Evolutionary conservation across 225 moss, liverwort and hornwort species (phyloP).

Genomic region (Takakia lepidozioides): DNA sequence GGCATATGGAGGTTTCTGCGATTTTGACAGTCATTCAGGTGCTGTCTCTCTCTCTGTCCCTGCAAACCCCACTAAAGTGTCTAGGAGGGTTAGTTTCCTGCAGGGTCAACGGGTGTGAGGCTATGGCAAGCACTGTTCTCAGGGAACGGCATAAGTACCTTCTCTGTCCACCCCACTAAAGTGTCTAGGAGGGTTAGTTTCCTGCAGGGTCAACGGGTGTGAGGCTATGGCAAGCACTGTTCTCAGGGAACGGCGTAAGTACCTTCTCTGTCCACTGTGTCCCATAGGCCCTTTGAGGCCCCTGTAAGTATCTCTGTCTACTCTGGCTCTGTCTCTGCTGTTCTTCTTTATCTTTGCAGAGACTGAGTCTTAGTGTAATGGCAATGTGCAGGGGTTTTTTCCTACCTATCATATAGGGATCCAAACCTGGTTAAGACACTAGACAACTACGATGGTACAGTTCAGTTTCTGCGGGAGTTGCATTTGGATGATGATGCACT

Average conservation of each 20-base stretch:
- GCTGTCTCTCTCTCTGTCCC: not conserved
- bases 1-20: constrained; percentile 99
- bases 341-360: not conserved
- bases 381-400: constrained; percentile 63
- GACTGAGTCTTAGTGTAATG: not conserved
- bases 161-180: not conserved
- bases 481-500: constrained; percentile 87
- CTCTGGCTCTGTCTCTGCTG: not conserved
- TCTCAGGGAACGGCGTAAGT: too few relatives aligned
- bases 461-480: constrained; percentile 67
- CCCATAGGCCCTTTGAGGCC: too few relatives aligned
- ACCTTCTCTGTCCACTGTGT: not conserved
- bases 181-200: too few relatives aligned
- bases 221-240: too few relatives aligned
- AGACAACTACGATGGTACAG: constrained; percentile 94
- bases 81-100: too few relatives aligned
- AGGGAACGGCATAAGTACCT: too few relatives aligned
- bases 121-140: too few relatives aligned
- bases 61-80: not conserved
- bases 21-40: constrained; percentile 99
- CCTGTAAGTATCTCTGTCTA: too few relatives aligned
- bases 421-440: constrained; percentile 89
- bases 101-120: too few relatives aligned
- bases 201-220: too few relatives aligned
- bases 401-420: constrained; percentile 88